A percentile compares a stretch with the other conserved stretches of the same genome.
These are phyloP conservation scores for Escallonia rubra DNA, from an alignment of 129 eudicot species.

Conservation along the genomic window DNA sequence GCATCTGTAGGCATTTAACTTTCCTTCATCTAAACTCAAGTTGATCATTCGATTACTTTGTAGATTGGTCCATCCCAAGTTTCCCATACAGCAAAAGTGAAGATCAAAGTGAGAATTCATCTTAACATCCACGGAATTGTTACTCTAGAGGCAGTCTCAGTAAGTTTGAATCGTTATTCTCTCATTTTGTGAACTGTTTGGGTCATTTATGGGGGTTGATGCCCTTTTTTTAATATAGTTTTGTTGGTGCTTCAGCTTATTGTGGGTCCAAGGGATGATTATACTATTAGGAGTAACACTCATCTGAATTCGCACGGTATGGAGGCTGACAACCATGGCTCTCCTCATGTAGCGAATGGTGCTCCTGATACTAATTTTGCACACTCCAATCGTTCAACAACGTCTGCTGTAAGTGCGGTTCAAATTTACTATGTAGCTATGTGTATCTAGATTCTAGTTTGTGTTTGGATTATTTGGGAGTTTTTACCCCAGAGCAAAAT, in stretches of 20 bases:
- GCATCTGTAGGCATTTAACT: background rate
- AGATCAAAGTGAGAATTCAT: slow-evolving; percentile 66
- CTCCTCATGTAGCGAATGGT: slow-evolving; percentile 33
- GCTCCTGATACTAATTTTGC: slow-evolving; percentile 20
- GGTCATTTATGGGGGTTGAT: background rate
- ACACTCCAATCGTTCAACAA: slow-evolving; percentile 26
- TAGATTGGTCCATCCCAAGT: slow-evolving; percentile 82
- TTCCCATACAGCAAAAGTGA: slow-evolving; percentile 32
- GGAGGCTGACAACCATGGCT: slow-evolving; percentile 29
- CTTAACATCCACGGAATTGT: slow-evolving; percentile 80
- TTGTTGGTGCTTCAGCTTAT: slow-evolving; percentile 44
- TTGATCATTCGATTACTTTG: slow-evolving; percentile 11
- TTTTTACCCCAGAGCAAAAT: too few relatives aligned
- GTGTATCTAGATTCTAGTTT: background rate
- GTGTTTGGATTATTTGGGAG: background rate
- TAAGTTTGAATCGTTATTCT: slow-evolving; percentile 32
- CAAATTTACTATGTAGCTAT: background rate
- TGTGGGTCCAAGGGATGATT: slow-evolving; percentile 28
- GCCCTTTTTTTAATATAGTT: background rate
- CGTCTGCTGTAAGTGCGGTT: slow-evolving; percentile 38
- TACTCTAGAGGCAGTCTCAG: slow-evolving; percentile 63
- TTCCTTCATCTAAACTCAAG: background rate
- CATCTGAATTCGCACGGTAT: slow-evolving; percentile 35
- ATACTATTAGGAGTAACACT: slow-evolving; percentile 21
- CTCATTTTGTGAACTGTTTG: background rate